Conservation (phyloP, 805 yeast species). For the baker's yeast (Saccharomyces cerevisiae) region DNA sequence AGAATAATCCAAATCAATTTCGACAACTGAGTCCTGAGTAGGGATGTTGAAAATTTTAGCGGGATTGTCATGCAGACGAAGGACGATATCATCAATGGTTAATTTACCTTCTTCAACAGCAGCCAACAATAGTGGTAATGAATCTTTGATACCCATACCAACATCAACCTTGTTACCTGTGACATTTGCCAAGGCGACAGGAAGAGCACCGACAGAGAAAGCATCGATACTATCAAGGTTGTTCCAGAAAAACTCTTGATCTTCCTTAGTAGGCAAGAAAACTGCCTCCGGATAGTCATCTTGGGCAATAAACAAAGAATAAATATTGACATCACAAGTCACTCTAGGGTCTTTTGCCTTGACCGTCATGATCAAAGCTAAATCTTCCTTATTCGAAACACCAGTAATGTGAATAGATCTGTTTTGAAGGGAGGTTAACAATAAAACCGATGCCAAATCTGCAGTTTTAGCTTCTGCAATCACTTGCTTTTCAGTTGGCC, state of each 20-base stretch:
- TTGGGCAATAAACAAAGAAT: slow-evolving; percentile 66
- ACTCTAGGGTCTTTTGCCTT: slow-evolving; percentile 74
- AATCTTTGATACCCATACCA: slow-evolving; percentile 73
- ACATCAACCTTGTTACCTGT: slow-evolving; percentile 52
- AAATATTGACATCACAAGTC: slow-evolving; percentile 83
- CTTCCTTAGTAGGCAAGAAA: slow-evolving; percentile 72
- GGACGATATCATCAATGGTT: slow-evolving; percentile 61
- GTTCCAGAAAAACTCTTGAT: slow-evolving; percentile 77
- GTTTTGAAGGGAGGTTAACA: slow-evolving; percentile 80
- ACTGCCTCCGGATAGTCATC: slow-evolving; percentile 62
- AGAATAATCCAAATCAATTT: slow-evolving; percentile 62
- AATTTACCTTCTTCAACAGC: slow-evolving; percentile 72
- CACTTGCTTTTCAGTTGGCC: slow-evolving; percentile 82
- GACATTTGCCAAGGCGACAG: slow-evolving; percentile 61
- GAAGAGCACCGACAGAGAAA: slow-evolving; percentile 76
- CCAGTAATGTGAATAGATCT: slow-evolving; percentile 84
- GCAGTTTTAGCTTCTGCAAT: slow-evolving; percentile 89
- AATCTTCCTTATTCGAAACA: slow-evolving; percentile 71
- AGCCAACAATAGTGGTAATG: slow-evolving; percentile 69
- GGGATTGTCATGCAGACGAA: slow-evolving; percentile 74
- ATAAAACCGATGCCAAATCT: slow-evolving; percentile 83
- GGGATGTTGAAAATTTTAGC: slow-evolving; percentile 74
- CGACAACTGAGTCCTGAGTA: slow-evolving; percentile 63
- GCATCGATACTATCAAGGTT: slow-evolving; percentile 68
- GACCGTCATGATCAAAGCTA: slow-evolving; percentile 75